These are phyloP conservation scores for Debaryomycetaceae sp. DNA, from an alignment of 1,139 yeast genomes.

Conservation along the genomic window DNA sequence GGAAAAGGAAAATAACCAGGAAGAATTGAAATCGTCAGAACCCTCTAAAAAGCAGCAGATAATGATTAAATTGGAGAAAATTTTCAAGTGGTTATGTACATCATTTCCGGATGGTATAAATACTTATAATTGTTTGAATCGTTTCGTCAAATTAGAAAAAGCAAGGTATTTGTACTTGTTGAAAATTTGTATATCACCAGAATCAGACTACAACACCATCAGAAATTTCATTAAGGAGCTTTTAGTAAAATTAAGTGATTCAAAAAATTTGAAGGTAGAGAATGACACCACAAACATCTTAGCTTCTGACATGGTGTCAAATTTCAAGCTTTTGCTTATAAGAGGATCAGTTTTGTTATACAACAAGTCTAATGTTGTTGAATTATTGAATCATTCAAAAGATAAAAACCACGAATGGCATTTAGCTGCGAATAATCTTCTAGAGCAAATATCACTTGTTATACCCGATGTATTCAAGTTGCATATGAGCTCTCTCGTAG, in stretches of 20 bases:
- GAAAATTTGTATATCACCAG: constrained; percentile 52
- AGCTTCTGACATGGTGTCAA: constrained; percentile 47
- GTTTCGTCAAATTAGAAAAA: constrained; percentile 53
- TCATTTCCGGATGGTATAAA: constrained; percentile 54
- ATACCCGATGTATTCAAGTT: constrained; percentile 65
- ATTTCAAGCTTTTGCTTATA: constrained; percentile 55
- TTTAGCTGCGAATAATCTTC: constrained; percentile 45
- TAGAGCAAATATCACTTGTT: constrained; percentile 58
- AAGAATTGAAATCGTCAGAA: constrained; percentile 5
- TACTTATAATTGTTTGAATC: constrained; percentile 46
- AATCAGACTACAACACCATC: constrained; percentile 59
- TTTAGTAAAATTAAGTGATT: constrained; percentile 49
- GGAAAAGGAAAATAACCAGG: constrained; percentile 30
- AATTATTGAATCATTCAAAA: constrained; percentile 48
- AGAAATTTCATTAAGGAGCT: constrained; percentile 62
- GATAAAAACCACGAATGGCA: constrained; percentile 27
- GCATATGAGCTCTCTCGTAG: constrained; percentile 52
- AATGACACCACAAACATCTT: constrained; percentile 37
- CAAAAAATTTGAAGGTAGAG: constrained; percentile 43
- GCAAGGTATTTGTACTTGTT: constrained; percentile 55
- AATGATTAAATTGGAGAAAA: constrained; percentile 46
- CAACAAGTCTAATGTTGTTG: constrained; percentile 62
- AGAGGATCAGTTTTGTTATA: constrained; percentile 61
- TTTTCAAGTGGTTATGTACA: constrained; percentile 62
- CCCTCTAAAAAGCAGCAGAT: constrained; percentile 3